Evolutionary conservation across 2,329 filamentous ascomycete species (phyloP).

Genomic region (Trichoderma endophyticum): DNA sequence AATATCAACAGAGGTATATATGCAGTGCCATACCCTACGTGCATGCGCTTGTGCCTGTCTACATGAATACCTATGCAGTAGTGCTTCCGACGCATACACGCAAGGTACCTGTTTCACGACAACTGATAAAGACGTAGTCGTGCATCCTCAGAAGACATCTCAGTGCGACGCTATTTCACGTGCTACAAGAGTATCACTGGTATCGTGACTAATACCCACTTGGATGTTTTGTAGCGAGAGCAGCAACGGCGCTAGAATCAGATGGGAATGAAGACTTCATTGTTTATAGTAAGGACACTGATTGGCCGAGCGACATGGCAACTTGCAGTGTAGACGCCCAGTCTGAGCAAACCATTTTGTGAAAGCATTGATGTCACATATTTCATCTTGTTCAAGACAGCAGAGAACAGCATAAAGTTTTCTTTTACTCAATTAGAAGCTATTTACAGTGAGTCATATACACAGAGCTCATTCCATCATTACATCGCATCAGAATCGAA

Average conservation of each 20-base stretch:
- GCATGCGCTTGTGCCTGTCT: constrained; percentile 4
- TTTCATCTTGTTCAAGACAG: not conserved
- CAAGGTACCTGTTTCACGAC: not conserved
- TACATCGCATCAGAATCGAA: not conserved
- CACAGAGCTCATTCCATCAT: not conserved
- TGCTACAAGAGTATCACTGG: not conserved
- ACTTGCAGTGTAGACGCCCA: not conserved
- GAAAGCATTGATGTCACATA: not conserved
- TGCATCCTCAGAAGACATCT: not conserved
- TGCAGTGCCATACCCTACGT: not conserved
- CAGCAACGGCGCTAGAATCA: not conserved
- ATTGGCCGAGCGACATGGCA: not conserved
- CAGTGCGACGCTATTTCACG: not conserved
- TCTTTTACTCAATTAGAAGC: not conserved
- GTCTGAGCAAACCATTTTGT: not conserved
- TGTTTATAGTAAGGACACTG: not conserved
- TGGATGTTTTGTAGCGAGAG: not conserved
- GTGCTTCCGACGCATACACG: not conserved
- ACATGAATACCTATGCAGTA: not conserved
- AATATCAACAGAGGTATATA: not conserved
- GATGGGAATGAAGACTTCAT: not conserved
- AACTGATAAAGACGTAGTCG: not conserved
- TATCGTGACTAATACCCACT: not conserved
- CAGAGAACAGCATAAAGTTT: not conserved
- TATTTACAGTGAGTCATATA: constrained; percentile 11